Percentiles rank a stretch among this genome's conserved stretches.
These are phyloP conservation scores for Cardamine resedifolia DNA, from an alignment of 345 rosid genomes.

Conservation along the genomic window DNA sequence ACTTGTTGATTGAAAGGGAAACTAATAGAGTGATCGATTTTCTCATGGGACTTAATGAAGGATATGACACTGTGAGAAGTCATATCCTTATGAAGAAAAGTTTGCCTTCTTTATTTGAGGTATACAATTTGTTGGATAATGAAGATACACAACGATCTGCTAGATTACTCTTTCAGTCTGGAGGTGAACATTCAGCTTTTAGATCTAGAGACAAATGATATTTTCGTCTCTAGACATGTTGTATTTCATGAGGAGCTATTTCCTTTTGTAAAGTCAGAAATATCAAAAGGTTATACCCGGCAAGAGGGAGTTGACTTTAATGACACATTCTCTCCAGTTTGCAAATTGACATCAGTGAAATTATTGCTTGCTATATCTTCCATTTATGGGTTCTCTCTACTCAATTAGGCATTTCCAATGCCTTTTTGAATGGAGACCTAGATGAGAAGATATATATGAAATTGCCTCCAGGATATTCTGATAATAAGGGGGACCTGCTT, in stretches of 20 bases:
- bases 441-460: background rate
- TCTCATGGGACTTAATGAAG: too few species aligned
- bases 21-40: too few species aligned
- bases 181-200: too few species aligned
- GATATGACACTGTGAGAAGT: too few species aligned
- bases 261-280: background rate
- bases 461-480: background rate
- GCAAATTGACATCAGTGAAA: background rate
- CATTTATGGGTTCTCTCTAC: background rate
- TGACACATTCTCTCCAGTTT: background rate
- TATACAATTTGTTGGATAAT: too few species aligned
- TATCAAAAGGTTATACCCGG: background rate
- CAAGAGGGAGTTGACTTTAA: background rate
- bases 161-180: too few species aligned
- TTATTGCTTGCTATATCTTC: accelerated
- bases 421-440: background rate
- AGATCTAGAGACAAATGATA: too few species aligned
- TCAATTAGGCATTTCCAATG: background rate
- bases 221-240: background rate
- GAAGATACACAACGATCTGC: too few species aligned
- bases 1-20: too few species aligned
- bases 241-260: background rate
- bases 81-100: too few species aligned
- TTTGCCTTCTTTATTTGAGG: too few species aligned
- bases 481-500: background rate